Conservation (phyloP, 2,329 filamentous ascomycete genomes). For the Cadophora sp. region DNA sequence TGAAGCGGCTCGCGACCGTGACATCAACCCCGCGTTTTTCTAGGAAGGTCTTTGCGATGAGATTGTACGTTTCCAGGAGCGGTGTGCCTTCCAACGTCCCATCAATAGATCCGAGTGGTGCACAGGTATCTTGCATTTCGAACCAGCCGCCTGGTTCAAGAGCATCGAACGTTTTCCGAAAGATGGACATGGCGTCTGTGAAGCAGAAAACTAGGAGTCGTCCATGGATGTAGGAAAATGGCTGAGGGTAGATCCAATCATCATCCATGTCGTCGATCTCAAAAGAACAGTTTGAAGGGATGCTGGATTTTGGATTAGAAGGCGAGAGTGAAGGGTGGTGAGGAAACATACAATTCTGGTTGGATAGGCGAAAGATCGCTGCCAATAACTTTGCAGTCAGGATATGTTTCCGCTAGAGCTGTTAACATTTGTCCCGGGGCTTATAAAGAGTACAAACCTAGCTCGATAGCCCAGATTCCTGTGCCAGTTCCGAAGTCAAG, state of each 20-base stretch:
- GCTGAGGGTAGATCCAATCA: conserved; percentile 51
- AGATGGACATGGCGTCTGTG: conserved; percentile 55
- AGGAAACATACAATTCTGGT: conserved; percentile 29
- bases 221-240: conserved; percentile 64
- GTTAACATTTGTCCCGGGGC: too few relatives aligned
- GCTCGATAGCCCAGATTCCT: conserved; percentile 51
- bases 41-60: too few relatives aligned
- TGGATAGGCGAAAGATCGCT: conserved; percentile 34
- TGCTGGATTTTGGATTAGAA: conserved; percentile 44
- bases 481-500: conserved; percentile 49
- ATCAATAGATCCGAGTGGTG: too few relatives aligned
- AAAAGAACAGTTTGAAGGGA: conserved; percentile 76
- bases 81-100: too few relatives aligned
- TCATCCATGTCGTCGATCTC: conserved; percentile 55
- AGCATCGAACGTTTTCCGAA: conserved; percentile 29
- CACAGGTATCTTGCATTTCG: conserved; percentile 43
- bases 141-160: conserved; percentile 41
- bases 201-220: conserved; percentile 62
- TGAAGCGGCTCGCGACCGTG: too few relatives aligned
- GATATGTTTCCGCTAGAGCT: too few relatives aligned
- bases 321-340: not conserved
- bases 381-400: too few relatives aligned
- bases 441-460: too few relatives aligned
- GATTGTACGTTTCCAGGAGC: too few relatives aligned
- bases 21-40: too few relatives aligned